Evolutionary conservation across 495 filamentous ascomycete genomes (phyloP).

Genomic region (Parachaetomium inaequale): DNA sequence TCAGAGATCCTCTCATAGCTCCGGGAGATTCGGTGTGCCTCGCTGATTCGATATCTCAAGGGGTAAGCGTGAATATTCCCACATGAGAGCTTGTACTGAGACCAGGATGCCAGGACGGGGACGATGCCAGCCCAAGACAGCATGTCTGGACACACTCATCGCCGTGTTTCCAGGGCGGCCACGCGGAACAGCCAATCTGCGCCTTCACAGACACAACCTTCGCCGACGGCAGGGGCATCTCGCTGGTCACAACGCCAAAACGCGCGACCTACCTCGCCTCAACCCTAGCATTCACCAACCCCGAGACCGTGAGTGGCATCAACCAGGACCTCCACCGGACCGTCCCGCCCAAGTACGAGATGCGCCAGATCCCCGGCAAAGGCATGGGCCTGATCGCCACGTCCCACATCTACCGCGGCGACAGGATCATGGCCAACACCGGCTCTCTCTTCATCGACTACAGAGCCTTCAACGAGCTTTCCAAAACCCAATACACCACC

Average conservation of each 20-base stretch:
- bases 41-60: neutral
- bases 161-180: constrained; percentile 27
- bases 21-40: neutral
- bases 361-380: constrained; percentile 35
- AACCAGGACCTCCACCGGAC: constrained; percentile 27
- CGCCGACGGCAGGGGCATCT: constrained; percentile 32
- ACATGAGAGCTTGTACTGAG: neutral
- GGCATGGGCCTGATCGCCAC: constrained; percentile 36
- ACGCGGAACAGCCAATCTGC: constrained; percentile 23
- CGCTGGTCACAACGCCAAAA: constrained; percentile 29
- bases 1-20: neutral
- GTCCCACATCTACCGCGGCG: constrained; percentile 28
- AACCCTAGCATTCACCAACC: constrained; percentile 26
- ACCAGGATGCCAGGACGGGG: constrained; percentile 16
- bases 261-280: constrained; percentile 28
- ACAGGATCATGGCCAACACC: constrained; percentile 36
- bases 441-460: constrained; percentile 38
- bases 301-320: constrained; percentile 18
- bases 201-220: constrained; percentile 34
- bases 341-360: constrained; percentile 24
- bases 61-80: constrained; percentile 1
- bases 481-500: constrained; percentile 20
- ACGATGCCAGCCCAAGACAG: constrained; percentile 8
- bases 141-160: constrained; percentile 29
- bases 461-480: constrained; percentile 30